phyloP scores from a whole-genome alignment of 2,329 filamentous ascomycete species.

The Leptographium wingfieldii region DNA sequence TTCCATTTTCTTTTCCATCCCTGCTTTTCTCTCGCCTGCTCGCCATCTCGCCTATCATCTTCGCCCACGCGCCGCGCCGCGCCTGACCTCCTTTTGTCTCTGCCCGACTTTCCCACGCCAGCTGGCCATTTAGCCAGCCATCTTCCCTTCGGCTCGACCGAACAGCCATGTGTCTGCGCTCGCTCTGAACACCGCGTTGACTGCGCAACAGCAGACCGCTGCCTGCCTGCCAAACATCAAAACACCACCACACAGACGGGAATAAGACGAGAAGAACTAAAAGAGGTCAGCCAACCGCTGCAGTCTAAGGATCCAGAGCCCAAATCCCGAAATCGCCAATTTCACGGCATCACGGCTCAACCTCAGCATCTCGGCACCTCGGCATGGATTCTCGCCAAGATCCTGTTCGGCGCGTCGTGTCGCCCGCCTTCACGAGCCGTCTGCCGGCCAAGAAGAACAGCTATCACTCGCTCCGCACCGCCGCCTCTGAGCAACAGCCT shows the following conservation, averaged over 20 bases:
- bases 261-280: too few species aligned
- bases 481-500: neutral
- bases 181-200: neutral
- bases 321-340: too few species aligned
- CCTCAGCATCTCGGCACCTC: neutral
- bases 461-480: conserved; percentile 6
- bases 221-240: too few species aligned
- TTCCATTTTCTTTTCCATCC: neutral
- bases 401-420: neutral
- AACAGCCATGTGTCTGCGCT: neutral
- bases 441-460: conserved; percentile 9
- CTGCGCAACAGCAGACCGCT: too few species aligned
- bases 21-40: neutral
- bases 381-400: neutral
- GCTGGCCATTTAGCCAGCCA: neutral
- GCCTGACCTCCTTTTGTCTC: neutral
- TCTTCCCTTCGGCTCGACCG: neutral
- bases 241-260: too few species aligned
- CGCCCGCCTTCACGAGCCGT: conserved; percentile 2
- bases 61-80: neutral
- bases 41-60: neutral
- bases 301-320: too few species aligned
- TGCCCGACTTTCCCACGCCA: neutral
- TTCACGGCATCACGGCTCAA: neutral
- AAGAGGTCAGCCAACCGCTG: too few species aligned